Evolutionary conservation across 1,284 basidiomycete species (phyloP).

Genomic region (Rhizoctonia solani): DNA sequence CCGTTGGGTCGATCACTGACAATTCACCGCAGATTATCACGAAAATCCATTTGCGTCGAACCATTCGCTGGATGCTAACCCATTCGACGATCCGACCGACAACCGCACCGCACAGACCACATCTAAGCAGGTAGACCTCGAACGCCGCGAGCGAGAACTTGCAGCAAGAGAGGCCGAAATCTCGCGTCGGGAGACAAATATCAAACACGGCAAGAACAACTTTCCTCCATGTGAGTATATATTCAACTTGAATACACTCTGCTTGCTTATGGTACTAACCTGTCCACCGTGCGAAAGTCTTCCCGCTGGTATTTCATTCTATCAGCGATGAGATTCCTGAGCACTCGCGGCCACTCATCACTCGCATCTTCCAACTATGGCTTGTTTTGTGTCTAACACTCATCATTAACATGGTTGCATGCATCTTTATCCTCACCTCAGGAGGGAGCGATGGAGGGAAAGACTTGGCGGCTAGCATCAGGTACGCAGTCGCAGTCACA

Average conservation of each 20-base stretch:
- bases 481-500: constrained; percentile 54
- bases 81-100: constrained; percentile 72
- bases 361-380: constrained; percentile 87
- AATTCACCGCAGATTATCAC: constrained; percentile 19
- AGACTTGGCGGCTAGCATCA: constrained; percentile 79
- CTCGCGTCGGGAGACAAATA: constrained; percentile 56
- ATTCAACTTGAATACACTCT: constrained; percentile 32
- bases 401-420: constrained; percentile 88
- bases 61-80: constrained; percentile 80
- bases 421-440: constrained; percentile 81
- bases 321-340: constrained; percentile 89
- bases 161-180: constrained; percentile 58
- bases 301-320: constrained; percentile 91
- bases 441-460: constrained; percentile 77
- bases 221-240: constrained; percentile 77
- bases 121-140: constrained; percentile 63
- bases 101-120: constrained; percentile 47
- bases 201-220: constrained; percentile 85
- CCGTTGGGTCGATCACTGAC: constrained; percentile 10
- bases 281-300: constrained; percentile 58
- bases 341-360: constrained; percentile 76
- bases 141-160: constrained; percentile 77
- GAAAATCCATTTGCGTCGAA: constrained; percentile 82
- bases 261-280: not conserved
- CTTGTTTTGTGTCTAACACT: constrained; percentile 78